Percentiles rank a stretch among this genome's conserved stretches.
Evolutionary conservation across 2,329 filamentous ascomycete genomes (phyloP).

Genomic region (Hypoxylon sp.): DNA sequence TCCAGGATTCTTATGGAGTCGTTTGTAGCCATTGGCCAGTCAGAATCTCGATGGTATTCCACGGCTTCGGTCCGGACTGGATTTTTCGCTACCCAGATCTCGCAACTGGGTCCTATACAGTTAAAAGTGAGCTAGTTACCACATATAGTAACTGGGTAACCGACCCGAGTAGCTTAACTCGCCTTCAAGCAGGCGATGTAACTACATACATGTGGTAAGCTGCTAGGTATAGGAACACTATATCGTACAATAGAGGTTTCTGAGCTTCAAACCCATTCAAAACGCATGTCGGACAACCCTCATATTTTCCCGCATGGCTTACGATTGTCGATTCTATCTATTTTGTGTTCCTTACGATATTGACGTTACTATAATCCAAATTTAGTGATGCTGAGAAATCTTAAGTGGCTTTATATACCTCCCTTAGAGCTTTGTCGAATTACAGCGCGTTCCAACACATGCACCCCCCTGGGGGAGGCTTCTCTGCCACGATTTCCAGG

Average conservation of each 20-base stretch:
- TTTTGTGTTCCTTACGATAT: constrained; percentile 2
- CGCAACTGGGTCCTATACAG: constrained; percentile 7
- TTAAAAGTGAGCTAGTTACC: constrained; percentile 12
- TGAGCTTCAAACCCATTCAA: neutral
- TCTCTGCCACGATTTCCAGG: neutral
- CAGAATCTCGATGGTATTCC: constrained; percentile 25
- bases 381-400: constrained; percentile 22
- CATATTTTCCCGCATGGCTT: neutral
- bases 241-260: neutral
- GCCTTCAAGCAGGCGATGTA: constrained; percentile 5
- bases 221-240: neutral
- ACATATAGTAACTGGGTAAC: constrained; percentile 3
- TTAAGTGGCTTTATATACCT: constrained; percentile 15
- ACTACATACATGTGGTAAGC: neutral
- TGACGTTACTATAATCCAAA: constrained; percentile 9
- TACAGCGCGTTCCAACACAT: constrained; percentile 30
- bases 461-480: constrained; percentile 16
- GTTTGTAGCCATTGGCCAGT: constrained; percentile 23
- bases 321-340: neutral
- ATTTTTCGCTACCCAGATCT: constrained; percentile 17
- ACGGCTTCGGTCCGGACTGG: constrained; percentile 25
- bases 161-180: constrained; percentile 12
- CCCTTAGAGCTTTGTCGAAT: constrained; percentile 14
- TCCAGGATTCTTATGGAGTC: constrained; percentile 34
- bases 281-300: neutral